phyloP scores from a whole-genome alignment of 441 rosid genomes.

The Croton laevigatus region DNA sequence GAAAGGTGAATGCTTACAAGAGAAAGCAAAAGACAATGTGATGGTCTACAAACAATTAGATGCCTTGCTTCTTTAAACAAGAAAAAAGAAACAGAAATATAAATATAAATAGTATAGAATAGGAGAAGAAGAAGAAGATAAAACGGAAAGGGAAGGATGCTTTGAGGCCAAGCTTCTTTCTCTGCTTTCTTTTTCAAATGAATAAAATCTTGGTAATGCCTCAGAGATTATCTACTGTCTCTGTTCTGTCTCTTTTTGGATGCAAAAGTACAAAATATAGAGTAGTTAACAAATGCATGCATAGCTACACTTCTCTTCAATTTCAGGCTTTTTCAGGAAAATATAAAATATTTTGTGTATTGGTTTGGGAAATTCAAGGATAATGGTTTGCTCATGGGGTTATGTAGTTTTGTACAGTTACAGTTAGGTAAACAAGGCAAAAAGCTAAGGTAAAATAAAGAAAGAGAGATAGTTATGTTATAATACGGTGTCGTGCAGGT shows the following conservation, averaged over 20 bases:
- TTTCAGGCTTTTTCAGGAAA: slow-evolving; percentile 18
- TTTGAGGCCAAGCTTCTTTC: slow-evolving; percentile 42
- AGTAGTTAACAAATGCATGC: no score
- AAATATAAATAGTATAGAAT: background rate
- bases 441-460: background rate
- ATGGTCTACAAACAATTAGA: slow-evolving; percentile 38
- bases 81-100: background rate
- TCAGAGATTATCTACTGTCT: background rate
- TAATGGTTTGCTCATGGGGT: background rate
- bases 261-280: no score
- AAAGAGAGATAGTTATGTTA: background rate
- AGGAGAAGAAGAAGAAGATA: background rate
- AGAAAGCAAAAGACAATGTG: slow-evolving; percentile 43
- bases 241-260: slow-evolving; percentile 14
- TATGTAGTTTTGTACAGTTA: slow-evolving; percentile 1
- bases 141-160: slow-evolving; percentile 18
- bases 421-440: no score
- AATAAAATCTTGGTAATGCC: slow-evolving; percentile 26
- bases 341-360: slow-evolving; percentile 10
- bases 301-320: slow-evolving; percentile 31
- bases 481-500: slow-evolving; percentile 3
- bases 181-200: slow-evolving; percentile 22
- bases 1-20: slow-evolving; percentile 51
- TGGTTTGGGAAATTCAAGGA: slow-evolving; percentile 14
- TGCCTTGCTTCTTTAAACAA: slow-evolving; percentile 60